Base-by-base conservation (phyloP, 1,284 basidiomycete genomes). In the Trichosporon ovoides region DNA sequence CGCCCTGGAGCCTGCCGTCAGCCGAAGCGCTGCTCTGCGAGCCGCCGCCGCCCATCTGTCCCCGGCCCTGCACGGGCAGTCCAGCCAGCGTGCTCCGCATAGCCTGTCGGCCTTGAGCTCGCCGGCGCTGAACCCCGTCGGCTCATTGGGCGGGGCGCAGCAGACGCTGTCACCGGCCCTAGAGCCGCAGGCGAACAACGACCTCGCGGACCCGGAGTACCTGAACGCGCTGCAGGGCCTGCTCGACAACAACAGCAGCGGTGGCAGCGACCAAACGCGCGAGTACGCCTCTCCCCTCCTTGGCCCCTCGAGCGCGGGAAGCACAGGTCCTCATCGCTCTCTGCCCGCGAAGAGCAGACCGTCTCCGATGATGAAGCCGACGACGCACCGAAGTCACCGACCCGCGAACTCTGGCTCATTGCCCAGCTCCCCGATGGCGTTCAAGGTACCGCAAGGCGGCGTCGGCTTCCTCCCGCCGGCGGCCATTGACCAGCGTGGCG, bases 1-100 rank as follows among this genome's bases (percentile, higher is more conserved):
- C 0, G 83, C 83, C 0, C 74, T 84, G 6, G 78, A 79, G 38
- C 81, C 82, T 1, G 61, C 63, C 16, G 65, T 63, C 24, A 59
- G 58, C 52, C 55, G 60, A 7, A 58, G 53, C 13, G 57, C 58
- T 2, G 67, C 73, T 12, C 59, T 66, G 28, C 66, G 66, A 18
- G 68, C 67, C 16, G 58, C 65, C 6, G 61, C 61, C 0, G 51
- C 46, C 55, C 70, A 51, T 56, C 66, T 46, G 58, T 63, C 49
- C 53, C 66, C 62, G 31, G 61, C 36, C 20, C 53, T 54, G 16
- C 61, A 59, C 36, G 43, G 50, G 20, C 64, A 67, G 28, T 4
- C 28, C 28, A 31, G 28, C 5, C 50, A 51, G 18, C 64, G 69
- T 4, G 56, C 64, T 10, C 69, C 71, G n/a, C 71, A 72, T 55